Conservation (phyloP, 176 grass and related monocot species). For the Paspalum notatum region DNA sequence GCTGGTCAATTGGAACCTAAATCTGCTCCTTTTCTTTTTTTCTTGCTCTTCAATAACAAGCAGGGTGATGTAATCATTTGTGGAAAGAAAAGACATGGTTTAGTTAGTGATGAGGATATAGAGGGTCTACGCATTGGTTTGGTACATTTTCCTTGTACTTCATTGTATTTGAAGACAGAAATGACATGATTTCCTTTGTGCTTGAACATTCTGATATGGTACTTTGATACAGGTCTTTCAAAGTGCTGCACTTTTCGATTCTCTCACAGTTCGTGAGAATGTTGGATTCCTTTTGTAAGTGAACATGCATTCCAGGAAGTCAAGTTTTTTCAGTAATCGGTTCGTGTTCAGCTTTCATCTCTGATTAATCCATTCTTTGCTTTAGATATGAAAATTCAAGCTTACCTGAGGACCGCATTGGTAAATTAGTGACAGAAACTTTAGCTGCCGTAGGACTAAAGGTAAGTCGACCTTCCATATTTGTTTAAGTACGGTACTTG, state of each 20-base stretch:
- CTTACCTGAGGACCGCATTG: constrained; percentile 67
- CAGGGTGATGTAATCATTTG: constrained; percentile 92
- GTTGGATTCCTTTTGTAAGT: constrained; percentile 98
- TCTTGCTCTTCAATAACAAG: constrained; percentile 39
- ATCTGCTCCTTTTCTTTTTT: constrained; percentile 12
- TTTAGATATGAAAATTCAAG: constrained; percentile 94
- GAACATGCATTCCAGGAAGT: constrained; percentile 39
- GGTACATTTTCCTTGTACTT: constrained; percentile 51
- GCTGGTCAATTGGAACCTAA: not conserved
- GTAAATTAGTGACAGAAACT: constrained; percentile 79
- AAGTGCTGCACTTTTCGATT: constrained; percentile 95
- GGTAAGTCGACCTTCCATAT: constrained; percentile 52
- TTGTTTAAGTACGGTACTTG: not conserved
- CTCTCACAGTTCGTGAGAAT: constrained; percentile 93
- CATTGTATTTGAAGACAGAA: constrained; percentile 29
- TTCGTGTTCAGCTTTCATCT: constrained; percentile 19
- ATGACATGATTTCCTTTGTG: constrained; percentile 32
- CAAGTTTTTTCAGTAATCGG: not conserved
- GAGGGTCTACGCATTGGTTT: constrained; percentile 86
- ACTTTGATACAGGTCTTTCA: constrained; percentile 87
- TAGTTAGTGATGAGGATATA: constrained; percentile 94
- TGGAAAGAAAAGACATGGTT: constrained; percentile 75
- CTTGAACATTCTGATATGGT: constrained; percentile 16
- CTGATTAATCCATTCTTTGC: constrained; percentile 36
- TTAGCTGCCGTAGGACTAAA: constrained; percentile 89